Conservation (phyloP, 2,329 filamentous ascomycete genomes). For the Trichoderma gracile region DNA sequence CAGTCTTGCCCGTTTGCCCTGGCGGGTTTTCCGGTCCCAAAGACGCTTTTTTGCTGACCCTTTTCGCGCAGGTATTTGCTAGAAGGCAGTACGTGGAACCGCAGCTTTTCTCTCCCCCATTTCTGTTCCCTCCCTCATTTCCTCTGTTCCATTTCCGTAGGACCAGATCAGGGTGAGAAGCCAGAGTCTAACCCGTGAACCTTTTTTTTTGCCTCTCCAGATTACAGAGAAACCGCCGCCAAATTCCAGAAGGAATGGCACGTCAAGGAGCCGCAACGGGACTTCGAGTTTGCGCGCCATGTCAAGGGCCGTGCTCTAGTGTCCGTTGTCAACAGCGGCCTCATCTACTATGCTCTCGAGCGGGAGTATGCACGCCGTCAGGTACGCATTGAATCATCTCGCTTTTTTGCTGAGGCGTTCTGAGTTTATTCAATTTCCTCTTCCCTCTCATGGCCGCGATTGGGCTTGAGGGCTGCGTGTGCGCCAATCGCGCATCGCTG, state of each 20-base stretch:
- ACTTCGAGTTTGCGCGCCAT: constrained; percentile 64
- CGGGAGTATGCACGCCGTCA: constrained; percentile 53
- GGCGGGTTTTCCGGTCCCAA: neutral
- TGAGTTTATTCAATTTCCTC: neutral
- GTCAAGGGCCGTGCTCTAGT: constrained; percentile 66
- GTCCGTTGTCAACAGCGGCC: constrained; percentile 62
- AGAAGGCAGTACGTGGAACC: constrained; percentile 59
- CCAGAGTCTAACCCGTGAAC: constrained; percentile 33
- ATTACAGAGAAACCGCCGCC: constrained; percentile 67
- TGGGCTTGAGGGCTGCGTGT: neutral
- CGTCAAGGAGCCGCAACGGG: constrained; percentile 60
- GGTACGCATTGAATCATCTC: constrained; percentile 42
- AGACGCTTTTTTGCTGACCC: constrained; percentile 24
- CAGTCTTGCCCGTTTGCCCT: neutral
- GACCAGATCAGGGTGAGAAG: neutral
- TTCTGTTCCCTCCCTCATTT: neutral
- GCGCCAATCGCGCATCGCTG: constrained; percentile 24
- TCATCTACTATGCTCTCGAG: constrained; percentile 61
- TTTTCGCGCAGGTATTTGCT: constrained; percentile 54
- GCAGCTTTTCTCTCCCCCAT: constrained; percentile 3
- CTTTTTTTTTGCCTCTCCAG: constrained; percentile 41
- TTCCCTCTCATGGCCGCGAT: constrained; percentile 23
- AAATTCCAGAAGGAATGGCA: constrained; percentile 71
- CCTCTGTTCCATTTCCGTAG: constrained; percentile 1
- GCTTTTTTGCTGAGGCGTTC: neutral